phyloP scores from a whole-genome alignment of 257 asterid genomes.

The Penstemon newberryi region DNA sequence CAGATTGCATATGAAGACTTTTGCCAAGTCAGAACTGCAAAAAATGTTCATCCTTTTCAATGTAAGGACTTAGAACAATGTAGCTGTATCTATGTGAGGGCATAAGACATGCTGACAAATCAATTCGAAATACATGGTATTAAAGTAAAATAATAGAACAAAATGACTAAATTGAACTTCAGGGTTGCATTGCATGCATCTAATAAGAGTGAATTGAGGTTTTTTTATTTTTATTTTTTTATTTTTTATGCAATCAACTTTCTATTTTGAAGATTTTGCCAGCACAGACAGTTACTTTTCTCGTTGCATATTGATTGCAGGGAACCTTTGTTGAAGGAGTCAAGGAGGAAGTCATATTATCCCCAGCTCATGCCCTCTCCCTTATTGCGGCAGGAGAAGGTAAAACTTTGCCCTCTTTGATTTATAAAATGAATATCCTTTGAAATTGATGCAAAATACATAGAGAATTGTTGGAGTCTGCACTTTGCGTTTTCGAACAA shows the following conservation, averaged over 20 bases:
- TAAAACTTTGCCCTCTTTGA: slow-evolving; percentile 32
- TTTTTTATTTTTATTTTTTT: background rate
- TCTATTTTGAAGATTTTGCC: slow-evolving; percentile 11
- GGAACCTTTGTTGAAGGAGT: slow-evolving; percentile 98
- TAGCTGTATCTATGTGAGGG: background rate
- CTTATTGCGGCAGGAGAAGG: slow-evolving; percentile 99
- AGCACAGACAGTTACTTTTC: slow-evolving; percentile 9
- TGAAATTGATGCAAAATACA: slow-evolving; percentile 2
- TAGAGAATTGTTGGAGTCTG: slow-evolving; percentile 1
- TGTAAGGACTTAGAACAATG: background rate
- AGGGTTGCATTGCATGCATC: background rate
- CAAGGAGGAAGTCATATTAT: slow-evolving; percentile 93
- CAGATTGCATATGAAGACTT: background rate
- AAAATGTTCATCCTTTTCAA: background rate
- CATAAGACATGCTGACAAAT: background rate
- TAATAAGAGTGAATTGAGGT: too few relatives aligned
- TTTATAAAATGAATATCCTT: slow-evolving; percentile 7
- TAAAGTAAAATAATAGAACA: background rate
- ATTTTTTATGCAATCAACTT: slow-evolving; percentile 2
- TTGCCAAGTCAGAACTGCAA: background rate
- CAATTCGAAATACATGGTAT: background rate
- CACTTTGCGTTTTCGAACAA: background rate
- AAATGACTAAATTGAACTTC: slow-evolving; percentile 8
- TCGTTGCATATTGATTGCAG: slow-evolving; percentile 40
- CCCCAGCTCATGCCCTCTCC: slow-evolving; percentile 99